Conservation (phyloP, 805 yeast species). For the Kazachstania psychrophila region DNA sequence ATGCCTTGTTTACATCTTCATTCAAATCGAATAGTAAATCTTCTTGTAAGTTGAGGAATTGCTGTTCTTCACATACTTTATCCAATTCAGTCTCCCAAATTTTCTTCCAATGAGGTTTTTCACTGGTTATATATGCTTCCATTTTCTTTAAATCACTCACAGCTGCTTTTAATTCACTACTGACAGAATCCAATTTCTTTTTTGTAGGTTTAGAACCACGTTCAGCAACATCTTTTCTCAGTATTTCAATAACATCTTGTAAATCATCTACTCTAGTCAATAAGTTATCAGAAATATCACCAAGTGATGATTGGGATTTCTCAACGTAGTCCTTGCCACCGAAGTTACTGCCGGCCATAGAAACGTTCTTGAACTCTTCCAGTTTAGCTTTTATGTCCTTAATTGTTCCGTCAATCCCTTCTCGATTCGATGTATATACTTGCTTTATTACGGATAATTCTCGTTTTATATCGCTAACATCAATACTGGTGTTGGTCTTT, state of each 20-base stretch:
- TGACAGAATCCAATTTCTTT: constrained; percentile 58
- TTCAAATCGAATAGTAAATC: constrained; percentile 69
- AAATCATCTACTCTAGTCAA: constrained; percentile 80
- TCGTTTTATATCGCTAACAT: constrained; percentile 38
- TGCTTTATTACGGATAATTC: constrained; percentile 36
- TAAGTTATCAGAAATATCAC: constrained; percentile 65
- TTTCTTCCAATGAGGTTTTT: constrained; percentile 78
- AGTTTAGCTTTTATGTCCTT: constrained; percentile 38
- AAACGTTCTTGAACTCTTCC: constrained; percentile 41
- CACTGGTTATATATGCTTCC: constrained; percentile 53
- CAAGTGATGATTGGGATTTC: constrained; percentile 59
- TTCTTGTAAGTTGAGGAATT: constrained; percentile 81
- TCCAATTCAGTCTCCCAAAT: constrained; percentile 90
- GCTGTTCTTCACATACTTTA: constrained; percentile 88
- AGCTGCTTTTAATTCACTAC: constrained; percentile 56
- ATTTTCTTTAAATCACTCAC: constrained; percentile 42
- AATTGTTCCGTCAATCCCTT: constrained; percentile 35
- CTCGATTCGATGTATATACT: background rate
- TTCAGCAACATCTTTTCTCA: constrained; percentile 83
- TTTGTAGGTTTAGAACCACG: constrained; percentile 77
- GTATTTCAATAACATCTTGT: constrained; percentile 83
- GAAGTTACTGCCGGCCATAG: constrained; percentile 30
- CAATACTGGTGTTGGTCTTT: background rate
- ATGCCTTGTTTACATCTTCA: constrained; percentile 72
- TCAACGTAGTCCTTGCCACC: constrained; percentile 55